Conservation (phyloP, 257 asterid genomes). For the Scutellaria baicalensis region DNA sequence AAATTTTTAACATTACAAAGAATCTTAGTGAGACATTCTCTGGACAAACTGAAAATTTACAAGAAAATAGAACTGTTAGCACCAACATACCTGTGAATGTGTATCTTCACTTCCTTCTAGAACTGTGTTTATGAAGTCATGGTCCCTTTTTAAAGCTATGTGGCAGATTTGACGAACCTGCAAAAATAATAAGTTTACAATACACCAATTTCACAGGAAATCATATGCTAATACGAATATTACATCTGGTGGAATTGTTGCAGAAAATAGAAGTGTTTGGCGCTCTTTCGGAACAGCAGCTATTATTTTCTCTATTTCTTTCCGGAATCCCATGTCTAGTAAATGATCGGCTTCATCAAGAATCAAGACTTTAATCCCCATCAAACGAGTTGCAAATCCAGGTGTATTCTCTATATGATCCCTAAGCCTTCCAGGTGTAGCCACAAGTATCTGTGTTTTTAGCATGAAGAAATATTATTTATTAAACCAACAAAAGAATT, state of each 20-base stretch:
- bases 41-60: neutral
- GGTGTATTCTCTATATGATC: conserved; percentile 94
- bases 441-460: conserved; percentile 80
- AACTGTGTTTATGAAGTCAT: conserved; percentile 83
- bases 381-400: conserved; percentile 89
- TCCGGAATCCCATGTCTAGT: conserved; percentile 97
- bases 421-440: conserved; percentile 96
- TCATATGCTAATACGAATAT: neutral
- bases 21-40: neutral
- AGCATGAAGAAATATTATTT: neutral
- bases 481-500: neutral
- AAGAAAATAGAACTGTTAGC: neutral
- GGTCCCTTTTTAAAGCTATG: conserved; percentile 86
- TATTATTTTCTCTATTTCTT: conserved; percentile 78
- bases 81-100: conserved; percentile 60
- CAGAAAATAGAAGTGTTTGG: conserved; percentile 94
- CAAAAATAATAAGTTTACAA: conserved; percentile 8
- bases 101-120: conserved; percentile 96
- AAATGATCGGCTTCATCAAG: conserved; percentile 98
- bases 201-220: conserved; percentile 3
- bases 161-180: conserved; percentile 96
- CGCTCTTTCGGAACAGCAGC: conserved; percentile 96
- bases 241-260: conserved; percentile 90
- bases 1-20: conserved; percentile 1
- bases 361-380: conserved; percentile 90